Conservation (phyloP, 306 rosid genomes). For the Corylus americana region DNA sequence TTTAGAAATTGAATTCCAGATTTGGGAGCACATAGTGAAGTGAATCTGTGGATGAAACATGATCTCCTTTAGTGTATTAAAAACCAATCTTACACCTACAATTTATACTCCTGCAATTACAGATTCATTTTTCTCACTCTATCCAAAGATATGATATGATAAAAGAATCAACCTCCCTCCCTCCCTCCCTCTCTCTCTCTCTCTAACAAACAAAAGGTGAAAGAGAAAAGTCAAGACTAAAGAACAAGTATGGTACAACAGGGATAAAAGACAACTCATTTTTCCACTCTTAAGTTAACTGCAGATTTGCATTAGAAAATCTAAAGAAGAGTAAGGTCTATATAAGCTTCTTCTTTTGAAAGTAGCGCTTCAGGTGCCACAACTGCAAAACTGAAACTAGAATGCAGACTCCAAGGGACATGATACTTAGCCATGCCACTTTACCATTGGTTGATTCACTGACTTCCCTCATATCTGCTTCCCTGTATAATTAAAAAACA, state of each 20-base stretch:
- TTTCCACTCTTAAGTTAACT: constrained; percentile 25
- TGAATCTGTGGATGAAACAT: background rate
- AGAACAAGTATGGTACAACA: constrained; percentile 25
- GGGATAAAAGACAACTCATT: constrained; percentile 10
- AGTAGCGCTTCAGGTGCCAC: constrained; percentile 44
- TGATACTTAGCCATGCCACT: constrained; percentile 59
- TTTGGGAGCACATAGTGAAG: background rate
- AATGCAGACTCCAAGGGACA: constrained; percentile 52
- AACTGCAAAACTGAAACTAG: constrained; percentile 39
- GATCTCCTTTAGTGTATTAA: background rate
- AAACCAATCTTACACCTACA: constrained; percentile 5
- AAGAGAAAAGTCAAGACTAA: background rate
- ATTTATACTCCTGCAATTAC: background rate
- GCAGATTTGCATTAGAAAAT: constrained; percentile 20
- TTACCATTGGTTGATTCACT: constrained; percentile 53
- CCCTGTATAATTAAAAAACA: constrained; percentile 46
- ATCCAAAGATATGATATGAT: background rate
- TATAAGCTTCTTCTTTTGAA: constrained; percentile 71
- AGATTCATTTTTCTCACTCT: background rate
- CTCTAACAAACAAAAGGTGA: background rate
- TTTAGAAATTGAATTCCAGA: background rate
- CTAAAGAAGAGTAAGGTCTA: constrained; percentile 23
- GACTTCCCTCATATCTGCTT: constrained; percentile 64
- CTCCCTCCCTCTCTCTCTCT: background rate
- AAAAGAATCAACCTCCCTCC: background rate